These are phyloP conservation scores for Eucalyptus melliodora DNA, from an alignment of 345 rosid genomes.

Conservation along the genomic window DNA sequence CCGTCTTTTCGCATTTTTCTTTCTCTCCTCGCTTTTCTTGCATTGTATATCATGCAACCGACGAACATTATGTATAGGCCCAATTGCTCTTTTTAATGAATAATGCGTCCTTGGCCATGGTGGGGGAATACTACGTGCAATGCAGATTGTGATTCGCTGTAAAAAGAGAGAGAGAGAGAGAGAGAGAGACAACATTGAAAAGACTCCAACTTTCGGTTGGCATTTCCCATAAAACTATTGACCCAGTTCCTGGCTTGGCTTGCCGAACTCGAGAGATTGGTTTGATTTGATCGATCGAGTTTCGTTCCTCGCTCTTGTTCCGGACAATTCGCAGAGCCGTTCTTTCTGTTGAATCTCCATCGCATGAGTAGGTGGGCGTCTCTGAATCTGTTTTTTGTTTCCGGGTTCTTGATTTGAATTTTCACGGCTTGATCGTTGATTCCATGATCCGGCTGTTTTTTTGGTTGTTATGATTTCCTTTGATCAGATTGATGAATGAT, in stretches of 20 bases:
- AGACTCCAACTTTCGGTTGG: conserved; percentile 1
- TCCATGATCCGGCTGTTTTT: neutral
- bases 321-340: neutral
- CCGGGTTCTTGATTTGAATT: neutral
- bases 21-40: neutral
- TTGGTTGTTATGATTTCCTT: neutral
- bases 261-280: neutral
- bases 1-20: neutral
- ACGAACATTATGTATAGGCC: neutral
- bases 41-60: neutral
- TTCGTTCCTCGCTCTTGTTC: neutral
- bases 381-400: neutral
- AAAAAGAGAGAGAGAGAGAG: neutral
- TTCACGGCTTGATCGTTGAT: neutral
- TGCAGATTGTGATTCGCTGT: neutral
- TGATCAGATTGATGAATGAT: neutral
- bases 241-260: neutral
- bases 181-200: neutral
- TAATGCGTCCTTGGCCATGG: neutral
- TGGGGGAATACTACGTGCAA: conserved; percentile 27
- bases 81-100: neutral
- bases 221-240: neutral
- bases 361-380: conserved; percentile 3
- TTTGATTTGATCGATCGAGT: neutral
- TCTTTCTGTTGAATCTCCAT: neutral